Evolutionary conservation across 495 filamentous ascomycete genomes (phyloP).

Genomic region (Hyaloscypha variabilis): DNA sequence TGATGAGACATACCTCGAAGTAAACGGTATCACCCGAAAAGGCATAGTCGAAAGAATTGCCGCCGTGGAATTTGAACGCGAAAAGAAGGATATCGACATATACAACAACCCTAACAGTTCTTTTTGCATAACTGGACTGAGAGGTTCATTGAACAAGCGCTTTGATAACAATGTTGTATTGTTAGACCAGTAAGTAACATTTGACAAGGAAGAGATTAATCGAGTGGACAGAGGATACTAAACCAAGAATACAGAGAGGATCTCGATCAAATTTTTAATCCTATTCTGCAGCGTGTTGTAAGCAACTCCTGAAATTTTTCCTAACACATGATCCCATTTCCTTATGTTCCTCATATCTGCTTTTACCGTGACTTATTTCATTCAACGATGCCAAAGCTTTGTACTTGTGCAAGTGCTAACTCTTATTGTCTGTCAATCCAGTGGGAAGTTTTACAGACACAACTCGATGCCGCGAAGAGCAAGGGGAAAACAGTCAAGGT

Average conservation of each 20-base stretch:
- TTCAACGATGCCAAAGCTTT: too few species aligned
- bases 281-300: too few species aligned
- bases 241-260: too few species aligned
- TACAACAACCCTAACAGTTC: too few species aligned
- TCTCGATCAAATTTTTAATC: too few species aligned
- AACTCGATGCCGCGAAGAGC: background rate
- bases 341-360: too few species aligned
- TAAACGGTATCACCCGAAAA: background rate
- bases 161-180: background rate
- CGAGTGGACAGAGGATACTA: background rate
- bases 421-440: background rate
- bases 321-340: too few species aligned
- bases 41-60: background rate
- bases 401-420: background rate
- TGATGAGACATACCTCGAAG: conserved; percentile 4
- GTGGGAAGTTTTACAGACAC: background rate
- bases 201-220: background rate
- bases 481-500: background rate
- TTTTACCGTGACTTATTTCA: too few species aligned
- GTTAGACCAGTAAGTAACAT: background rate
- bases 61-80: background rate
- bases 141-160: background rate
- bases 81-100: background rate
- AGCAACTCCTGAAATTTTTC: too few species aligned
- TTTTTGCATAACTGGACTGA: background rate